Evolutionary conservation across 805 yeast species (phyloP).

Genomic region (Teunomyces barrocoloradensis): DNA sequence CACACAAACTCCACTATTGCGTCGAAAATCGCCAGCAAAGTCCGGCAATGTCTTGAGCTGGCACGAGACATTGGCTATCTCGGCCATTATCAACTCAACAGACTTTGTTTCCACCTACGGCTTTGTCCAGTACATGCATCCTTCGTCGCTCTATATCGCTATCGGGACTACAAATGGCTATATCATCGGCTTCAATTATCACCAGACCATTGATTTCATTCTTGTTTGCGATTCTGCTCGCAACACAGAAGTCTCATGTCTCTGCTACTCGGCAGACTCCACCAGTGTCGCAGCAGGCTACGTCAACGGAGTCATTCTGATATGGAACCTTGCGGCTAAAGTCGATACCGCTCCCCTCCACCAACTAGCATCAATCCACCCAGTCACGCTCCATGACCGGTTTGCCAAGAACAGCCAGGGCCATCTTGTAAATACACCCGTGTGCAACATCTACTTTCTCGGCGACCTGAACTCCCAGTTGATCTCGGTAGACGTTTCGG

Average conservation of each 20-base stretch:
- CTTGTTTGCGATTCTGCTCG: conserved; percentile 35
- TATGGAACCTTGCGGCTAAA: conserved; percentile 66
- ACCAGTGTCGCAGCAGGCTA: conserved; percentile 69
- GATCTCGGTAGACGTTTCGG: conserved; percentile 33
- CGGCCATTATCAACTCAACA: conserved; percentile 17
- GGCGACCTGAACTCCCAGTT: conserved; percentile 27
- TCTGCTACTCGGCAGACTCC: conserved; percentile 67
- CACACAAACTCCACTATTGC: background rate
- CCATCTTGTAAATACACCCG: conserved; percentile 24
- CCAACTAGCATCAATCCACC: conserved; percentile 16
- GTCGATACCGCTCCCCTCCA: conserved; percentile 49
- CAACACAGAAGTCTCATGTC: conserved; percentile 40
- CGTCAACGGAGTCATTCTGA: conserved; percentile 56
- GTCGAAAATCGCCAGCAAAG: background rate
- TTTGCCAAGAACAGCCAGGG: conserved; percentile 25
- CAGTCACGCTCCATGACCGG: conserved; percentile 24
- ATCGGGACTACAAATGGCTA: conserved; percentile 72
- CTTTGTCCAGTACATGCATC: conserved; percentile 17
- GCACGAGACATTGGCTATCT: conserved; percentile 21
- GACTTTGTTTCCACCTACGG: conserved; percentile 26
- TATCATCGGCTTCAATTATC: conserved; percentile 64
- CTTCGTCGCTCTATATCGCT: conserved; percentile 41
- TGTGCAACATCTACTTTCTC: conserved; percentile 25
- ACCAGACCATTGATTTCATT: conserved; percentile 53
- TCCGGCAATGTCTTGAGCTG: conserved; percentile 18